These are phyloP conservation scores for Gracilaria domingensis DNA, from an alignment of 23 red algal species.

Conservation along the genomic window DNA sequence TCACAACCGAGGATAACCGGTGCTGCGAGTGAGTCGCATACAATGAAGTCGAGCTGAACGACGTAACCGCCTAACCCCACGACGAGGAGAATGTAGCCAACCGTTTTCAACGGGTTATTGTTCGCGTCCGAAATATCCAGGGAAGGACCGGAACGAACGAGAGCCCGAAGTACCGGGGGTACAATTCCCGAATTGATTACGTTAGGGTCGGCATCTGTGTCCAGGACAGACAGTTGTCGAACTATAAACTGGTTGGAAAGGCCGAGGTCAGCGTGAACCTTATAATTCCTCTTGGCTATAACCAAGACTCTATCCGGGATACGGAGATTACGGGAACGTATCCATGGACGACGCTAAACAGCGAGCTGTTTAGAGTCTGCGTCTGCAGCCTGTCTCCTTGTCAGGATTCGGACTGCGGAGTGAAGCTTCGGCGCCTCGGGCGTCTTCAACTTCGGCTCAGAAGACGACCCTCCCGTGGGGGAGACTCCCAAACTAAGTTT, in stretches of 20 bases:
- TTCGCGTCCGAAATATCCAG: background rate
- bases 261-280: constrained; percentile 40
- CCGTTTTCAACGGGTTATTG: background rate
- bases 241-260: constrained; percentile 16
- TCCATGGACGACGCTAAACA: constrained; percentile 25
- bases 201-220: too few species aligned
- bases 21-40: background rate
- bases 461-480: background rate
- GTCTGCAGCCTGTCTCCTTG: background rate
- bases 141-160: background rate
- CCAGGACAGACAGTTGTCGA: too few species aligned
- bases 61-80: background rate
- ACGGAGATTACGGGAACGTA: constrained; percentile 11
- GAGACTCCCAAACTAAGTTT: constrained; percentile 25
- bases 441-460: background rate
- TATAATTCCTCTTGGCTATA: constrained; percentile 32
- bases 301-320: constrained; percentile 26
- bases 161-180: background rate
- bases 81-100: background rate
- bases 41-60: background rate
- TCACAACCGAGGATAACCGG: constrained; percentile 20
- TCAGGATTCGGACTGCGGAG: background rate
- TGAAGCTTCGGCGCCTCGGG: background rate
- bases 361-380: background rate
- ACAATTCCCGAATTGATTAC: background rate